Evolutionary conservation across 345 rosid genomes (phyloP), one percentile per base, ranked within the genome.

Genomic region (Populus pruinosa): DNA sequence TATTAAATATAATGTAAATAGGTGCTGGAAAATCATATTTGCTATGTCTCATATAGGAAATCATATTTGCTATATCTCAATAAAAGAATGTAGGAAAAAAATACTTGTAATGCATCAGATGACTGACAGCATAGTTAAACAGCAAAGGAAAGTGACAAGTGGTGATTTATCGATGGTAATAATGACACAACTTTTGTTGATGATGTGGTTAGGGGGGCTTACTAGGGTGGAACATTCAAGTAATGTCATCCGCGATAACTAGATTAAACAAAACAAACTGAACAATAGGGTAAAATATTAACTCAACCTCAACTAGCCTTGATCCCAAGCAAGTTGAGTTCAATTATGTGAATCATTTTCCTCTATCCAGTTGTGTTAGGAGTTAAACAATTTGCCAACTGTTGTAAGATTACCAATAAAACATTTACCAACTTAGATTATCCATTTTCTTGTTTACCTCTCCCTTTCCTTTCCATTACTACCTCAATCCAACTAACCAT

Each of bases 1-100:
- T 95, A 85, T 76, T 78, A 53, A 71, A 38, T 36, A 50, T 49
- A n/a, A 70, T 20, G 65, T 9, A 2, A 10, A 69, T 20, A 16
- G 27, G 21, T 23, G 12, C 0, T 20, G 3, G 47, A 69, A 63
- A 49, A 38, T 9, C 21, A 23, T 47, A 66, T 68, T 72, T 66
- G 17, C 17, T 44, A 44, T 70, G 50, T 29, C 43, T 36, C 11
- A 20, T 76, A 0, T 20, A 1, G 47, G 61, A 63, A 38, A 38
- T 9, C 21, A 23, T 47, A 72, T 68, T 72, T 66, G 17, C 17
- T 44, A 44, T 70, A 53, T 29, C 43, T 36, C 11, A 20, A 7
- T 56, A 59, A 7, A 25, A 59, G 25, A 21, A 59, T n/a, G 3
- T 25, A 59, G 25, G 13, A 36, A 11, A 67, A 67, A 67, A 33